These are phyloP conservation scores for Stevia rebaudiana DNA, from an alignment of 140 eudicot species.

Conservation along the genomic window DNA sequence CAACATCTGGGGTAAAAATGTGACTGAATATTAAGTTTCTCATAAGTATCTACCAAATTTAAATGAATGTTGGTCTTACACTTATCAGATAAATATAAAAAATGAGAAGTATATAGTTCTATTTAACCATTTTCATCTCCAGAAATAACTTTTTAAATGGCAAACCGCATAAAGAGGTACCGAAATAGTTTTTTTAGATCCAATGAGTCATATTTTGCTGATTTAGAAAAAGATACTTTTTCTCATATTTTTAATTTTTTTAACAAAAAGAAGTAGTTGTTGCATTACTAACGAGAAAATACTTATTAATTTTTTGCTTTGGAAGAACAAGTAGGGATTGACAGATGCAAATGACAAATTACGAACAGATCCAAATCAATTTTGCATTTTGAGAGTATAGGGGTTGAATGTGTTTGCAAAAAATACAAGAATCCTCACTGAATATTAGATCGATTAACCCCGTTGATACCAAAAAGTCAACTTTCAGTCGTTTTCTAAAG, in stretches of 20 bases:
- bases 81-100: neutral
- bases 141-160: neutral
- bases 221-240: neutral
- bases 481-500: constrained; percentile 8
- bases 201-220: neutral
- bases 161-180: neutral
- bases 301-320: neutral
- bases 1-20: neutral
- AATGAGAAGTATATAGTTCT: neutral
- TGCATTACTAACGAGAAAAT: neutral
- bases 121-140: neutral
- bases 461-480: constrained; percentile 11
- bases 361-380: constrained; percentile 1
- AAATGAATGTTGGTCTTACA: neutral
- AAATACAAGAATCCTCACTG: constrained; percentile 1
- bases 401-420: neutral
- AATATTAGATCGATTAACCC: constrained; percentile 14
- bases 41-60: neutral
- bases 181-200: neutral
- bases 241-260: neutral
- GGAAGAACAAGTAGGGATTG: neutral
- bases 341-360: neutral
- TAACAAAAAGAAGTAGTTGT: neutral
- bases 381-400: neutral
- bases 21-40: neutral